A percentile compares a stretch with the other conserved stretches of the same genome.
Evolutionary conservation across 2,329 filamentous ascomycete genomes (phyloP).

Genomic region (Aphanocladium album): DNA sequence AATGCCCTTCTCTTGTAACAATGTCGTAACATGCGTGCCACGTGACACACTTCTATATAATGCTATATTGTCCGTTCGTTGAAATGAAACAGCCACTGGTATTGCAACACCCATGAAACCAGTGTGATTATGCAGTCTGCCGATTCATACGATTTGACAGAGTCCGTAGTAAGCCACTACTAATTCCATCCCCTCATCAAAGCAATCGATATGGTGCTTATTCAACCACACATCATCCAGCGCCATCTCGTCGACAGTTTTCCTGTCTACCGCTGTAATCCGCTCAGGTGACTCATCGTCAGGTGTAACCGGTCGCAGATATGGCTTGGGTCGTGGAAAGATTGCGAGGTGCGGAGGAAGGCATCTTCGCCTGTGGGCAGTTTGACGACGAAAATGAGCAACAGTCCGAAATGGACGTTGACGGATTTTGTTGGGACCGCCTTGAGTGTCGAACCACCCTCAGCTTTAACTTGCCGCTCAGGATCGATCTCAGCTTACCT

Average conservation of each 20-base stretch:
- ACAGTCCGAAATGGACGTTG: not conserved
- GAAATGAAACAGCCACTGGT: not conserved
- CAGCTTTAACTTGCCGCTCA: too few species aligned
- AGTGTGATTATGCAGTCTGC: not conserved
- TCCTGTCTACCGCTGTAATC: not conserved
- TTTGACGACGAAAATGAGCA: too few species aligned
- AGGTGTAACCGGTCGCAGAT: not conserved
- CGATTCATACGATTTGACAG: not conserved
- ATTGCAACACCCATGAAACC: not conserved
- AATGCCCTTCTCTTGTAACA: not conserved
- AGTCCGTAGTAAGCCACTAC: not conserved
- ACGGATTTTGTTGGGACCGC: too few species aligned
- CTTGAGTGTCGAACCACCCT: too few species aligned
- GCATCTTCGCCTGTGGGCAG: too few species aligned
- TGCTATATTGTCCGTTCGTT: not conserved
- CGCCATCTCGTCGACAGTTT: not conserved
- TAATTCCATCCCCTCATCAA: not conserved
- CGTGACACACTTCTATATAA: not conserved
- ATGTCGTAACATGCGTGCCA: not conserved
- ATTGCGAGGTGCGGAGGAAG: too few species aligned
- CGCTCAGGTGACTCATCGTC: not conserved
- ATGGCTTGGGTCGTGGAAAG: not conserved
- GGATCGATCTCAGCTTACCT: too few species aligned
- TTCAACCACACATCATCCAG: not conserved
- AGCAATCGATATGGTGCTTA: not conserved